phyloP scores from a whole-genome alignment of 1,139 yeast species.

The Debaryomyces fabryi region DNA sequence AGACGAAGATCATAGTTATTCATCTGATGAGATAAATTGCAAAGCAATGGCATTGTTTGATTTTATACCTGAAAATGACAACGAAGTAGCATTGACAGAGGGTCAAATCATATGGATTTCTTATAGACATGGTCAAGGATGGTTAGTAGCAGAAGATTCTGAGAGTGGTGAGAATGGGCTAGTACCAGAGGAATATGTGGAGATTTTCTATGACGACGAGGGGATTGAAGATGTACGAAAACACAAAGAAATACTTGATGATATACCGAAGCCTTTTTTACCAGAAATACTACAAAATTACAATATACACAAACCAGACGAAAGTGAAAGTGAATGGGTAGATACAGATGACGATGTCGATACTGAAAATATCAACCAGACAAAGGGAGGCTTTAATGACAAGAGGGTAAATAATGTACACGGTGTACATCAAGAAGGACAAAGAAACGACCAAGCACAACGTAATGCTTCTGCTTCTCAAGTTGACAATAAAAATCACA shows the following conservation, averaged over 20 bases:
- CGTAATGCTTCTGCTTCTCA: neutral
- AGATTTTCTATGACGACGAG: constrained; percentile 41
- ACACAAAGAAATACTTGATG: constrained; percentile 21
- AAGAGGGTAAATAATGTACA: neutral
- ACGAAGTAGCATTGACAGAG: constrained; percentile 76
- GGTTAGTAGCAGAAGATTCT: constrained; percentile 94
- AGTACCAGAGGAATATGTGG: constrained; percentile 94
- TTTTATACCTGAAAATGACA: constrained; percentile 90
- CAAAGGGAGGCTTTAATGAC: neutral
- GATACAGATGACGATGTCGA: constrained; percentile 31
- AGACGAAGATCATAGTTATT: constrained; percentile 17
- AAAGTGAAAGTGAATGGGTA: constrained; percentile 41
- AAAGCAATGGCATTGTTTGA: constrained; percentile 87
- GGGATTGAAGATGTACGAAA: constrained; percentile 18
- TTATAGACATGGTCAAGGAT: constrained; percentile 96
- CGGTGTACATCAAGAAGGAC: neutral
- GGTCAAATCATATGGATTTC: constrained; percentile 87
- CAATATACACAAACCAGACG: constrained; percentile 16
- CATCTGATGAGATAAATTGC: constrained; percentile 44
- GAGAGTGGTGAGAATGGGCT: constrained; percentile 82
- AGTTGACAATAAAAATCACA: neutral
- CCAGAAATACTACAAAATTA: constrained; percentile 41
- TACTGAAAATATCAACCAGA: constrained; percentile 2
- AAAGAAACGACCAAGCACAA: neutral
- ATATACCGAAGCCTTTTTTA: constrained; percentile 50